phyloP scores from a whole-genome alignment of 257 asterid genomes.

The Nyctanthes arbortristis region DNA sequence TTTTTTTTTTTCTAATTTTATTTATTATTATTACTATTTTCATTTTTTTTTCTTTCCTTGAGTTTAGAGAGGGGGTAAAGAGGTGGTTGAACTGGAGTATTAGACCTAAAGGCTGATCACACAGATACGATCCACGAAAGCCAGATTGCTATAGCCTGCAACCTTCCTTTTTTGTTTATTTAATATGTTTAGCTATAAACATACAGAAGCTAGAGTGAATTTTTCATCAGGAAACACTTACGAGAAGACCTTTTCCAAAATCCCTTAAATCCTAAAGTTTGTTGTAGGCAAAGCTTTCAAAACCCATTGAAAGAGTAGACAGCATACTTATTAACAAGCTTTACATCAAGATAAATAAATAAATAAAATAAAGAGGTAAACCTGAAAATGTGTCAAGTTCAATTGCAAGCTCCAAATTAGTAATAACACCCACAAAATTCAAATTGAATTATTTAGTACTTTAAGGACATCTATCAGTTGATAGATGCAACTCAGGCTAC shows the following conservation, averaged over 20 bases:
- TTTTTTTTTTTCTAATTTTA: background rate
- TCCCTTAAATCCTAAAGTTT: background rate
- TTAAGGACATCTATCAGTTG: background rate
- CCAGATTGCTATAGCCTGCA: background rate
- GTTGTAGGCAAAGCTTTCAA: background rate
- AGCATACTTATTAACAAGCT: background rate
- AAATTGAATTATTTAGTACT: conserved; percentile 4
- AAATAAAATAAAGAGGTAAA: too few relatives aligned
- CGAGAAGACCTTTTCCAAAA: background rate
- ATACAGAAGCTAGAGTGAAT: background rate
- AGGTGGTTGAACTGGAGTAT: background rate
- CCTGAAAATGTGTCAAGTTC: background rate
- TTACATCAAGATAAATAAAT: too few relatives aligned
- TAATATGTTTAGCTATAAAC: background rate
- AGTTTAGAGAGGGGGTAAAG: background rate
- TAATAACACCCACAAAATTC: background rate
- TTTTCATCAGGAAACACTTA: background rate
- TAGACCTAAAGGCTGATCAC: background rate
- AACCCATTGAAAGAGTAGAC: background rate
- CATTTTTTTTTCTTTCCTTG: background rate
- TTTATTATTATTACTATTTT: too few relatives aligned
- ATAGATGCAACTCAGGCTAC: background rate
- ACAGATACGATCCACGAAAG: background rate
- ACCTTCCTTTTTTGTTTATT: background rate
- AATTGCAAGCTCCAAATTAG: background rate